phyloP scores from a whole-genome alignment of 2,329 filamentous ascomycete genomes.

The Phialophora chinensis region DNA sequence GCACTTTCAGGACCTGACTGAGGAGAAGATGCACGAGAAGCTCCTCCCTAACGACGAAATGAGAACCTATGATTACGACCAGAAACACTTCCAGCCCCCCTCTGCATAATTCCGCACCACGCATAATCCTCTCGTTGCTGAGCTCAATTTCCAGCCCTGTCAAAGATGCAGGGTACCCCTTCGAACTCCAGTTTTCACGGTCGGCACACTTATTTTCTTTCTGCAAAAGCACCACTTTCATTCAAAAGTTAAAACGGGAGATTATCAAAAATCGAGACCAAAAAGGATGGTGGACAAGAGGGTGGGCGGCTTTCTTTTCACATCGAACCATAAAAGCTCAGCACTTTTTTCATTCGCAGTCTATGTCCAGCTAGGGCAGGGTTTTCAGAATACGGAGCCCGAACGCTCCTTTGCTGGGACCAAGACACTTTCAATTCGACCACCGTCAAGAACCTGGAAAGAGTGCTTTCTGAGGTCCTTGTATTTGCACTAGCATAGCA shows the following conservation, averaged over 20 bases:
- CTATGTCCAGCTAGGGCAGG: not conserved
- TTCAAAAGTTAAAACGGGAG: conserved; percentile 20
- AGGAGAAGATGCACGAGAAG: conserved; percentile 34
- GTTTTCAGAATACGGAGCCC: not conserved
- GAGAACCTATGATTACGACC: conserved; percentile 33
- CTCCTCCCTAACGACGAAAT: conserved; percentile 32
- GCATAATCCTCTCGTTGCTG: conserved; percentile 6
- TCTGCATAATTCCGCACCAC: conserved; percentile 24
- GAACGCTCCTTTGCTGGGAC: not conserved
- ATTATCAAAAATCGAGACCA: conserved; percentile 23
- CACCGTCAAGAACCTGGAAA: conserved; percentile 5
- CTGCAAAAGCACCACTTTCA: conserved; percentile 23
- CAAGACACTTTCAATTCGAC: conserved; percentile 14
- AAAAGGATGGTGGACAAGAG: conserved; percentile 19
- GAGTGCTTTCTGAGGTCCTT: conserved; percentile 8
- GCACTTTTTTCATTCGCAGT: conserved; percentile 8
- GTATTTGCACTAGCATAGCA: conserved; percentile 25
- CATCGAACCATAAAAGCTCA: conserved; percentile 29
- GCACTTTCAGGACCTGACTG: conserved; percentile 18
- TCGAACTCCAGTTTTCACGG: conserved; percentile 20
- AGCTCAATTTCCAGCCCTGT: not conserved
- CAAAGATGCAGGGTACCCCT: conserved; percentile 8
- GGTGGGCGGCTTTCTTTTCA: conserved; percentile 32
- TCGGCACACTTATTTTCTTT: conserved; percentile 18
- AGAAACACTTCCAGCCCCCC: conserved; percentile 31